Percentiles rank a stretch among this genome's conserved stretches.
These are phyloP conservation scores for Fraxinus platypoda DNA, from an alignment of 305 asterid genomes.

Conservation along the genomic window DNA sequence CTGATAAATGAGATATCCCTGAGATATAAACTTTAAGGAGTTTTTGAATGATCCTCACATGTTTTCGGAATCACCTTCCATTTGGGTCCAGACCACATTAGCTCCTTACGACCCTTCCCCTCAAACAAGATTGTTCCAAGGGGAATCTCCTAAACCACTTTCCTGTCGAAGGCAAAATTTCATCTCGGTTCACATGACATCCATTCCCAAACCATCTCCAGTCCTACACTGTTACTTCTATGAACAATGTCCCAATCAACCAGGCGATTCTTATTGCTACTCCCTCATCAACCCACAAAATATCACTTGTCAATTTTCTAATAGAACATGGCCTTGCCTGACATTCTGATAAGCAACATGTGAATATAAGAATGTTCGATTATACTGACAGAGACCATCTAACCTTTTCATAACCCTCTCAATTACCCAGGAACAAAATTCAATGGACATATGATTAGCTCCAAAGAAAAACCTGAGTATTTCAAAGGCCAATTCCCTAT, in stretches of 20 bases:
- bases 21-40: background rate
- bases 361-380: background rate
- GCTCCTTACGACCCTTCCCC: background rate
- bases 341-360: background rate
- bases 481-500: background rate
- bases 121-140: background rate
- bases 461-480: background rate
- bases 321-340: background rate
- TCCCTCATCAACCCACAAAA: background rate
- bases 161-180: background rate
- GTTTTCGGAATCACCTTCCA: background rate
- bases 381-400: background rate
- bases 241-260: background rate
- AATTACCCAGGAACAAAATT: background rate
- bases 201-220: background rate
- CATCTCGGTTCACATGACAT: background rate
- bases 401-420: background rate
- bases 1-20: background rate
- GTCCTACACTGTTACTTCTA: background rate
- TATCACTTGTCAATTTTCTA: background rate
- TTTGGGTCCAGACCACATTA: background rate
- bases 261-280: background rate
- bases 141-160: background rate
- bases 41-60: background rate
- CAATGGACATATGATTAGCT: background rate